phyloP scores from a whole-genome alignment of 352 stramenopile species.

The Phytophthora fragariae region DNA sequence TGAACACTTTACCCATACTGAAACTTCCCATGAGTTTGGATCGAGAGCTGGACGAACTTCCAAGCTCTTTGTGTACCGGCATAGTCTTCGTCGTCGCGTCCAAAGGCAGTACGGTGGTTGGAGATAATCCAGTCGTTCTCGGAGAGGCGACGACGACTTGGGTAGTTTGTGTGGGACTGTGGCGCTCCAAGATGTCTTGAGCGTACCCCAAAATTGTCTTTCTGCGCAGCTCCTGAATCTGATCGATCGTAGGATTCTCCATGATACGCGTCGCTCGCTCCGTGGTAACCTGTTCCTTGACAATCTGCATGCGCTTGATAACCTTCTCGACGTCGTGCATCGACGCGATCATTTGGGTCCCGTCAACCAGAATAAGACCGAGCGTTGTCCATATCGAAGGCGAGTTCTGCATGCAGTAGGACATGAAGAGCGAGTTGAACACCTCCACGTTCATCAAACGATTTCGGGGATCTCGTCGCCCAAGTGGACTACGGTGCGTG shows the following conservation, averaged over 20 bases:
- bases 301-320: conserved; percentile 14
- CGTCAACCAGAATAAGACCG: conserved; percentile 30
- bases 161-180: too few relatives aligned
- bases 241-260: background rate
- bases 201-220: background rate
- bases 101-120: background rate
- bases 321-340: conserved; percentile 19
- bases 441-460: conserved; percentile 53
- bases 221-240: background rate
- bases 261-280: background rate
- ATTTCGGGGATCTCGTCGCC: conserved; percentile 30
- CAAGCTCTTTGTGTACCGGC: background rate
- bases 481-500: conserved; percentile 19
- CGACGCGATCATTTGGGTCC: conserved; percentile 13
- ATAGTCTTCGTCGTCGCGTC: background rate
- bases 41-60: background rate
- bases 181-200: background rate
- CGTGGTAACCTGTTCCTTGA: conserved; percentile 2
- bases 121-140: background rate
- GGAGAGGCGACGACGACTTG: background rate
- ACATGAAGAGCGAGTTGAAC: conserved; percentile 49
- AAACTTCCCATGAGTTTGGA: background rate
- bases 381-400: conserved; percentile 37
- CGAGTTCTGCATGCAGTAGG: conserved; percentile 47
- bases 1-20: conserved; percentile 21